phyloP scores from a whole-genome alignment of 2,329 filamentous ascomycete species.

The Fonsecaea pugnacius region DNA sequence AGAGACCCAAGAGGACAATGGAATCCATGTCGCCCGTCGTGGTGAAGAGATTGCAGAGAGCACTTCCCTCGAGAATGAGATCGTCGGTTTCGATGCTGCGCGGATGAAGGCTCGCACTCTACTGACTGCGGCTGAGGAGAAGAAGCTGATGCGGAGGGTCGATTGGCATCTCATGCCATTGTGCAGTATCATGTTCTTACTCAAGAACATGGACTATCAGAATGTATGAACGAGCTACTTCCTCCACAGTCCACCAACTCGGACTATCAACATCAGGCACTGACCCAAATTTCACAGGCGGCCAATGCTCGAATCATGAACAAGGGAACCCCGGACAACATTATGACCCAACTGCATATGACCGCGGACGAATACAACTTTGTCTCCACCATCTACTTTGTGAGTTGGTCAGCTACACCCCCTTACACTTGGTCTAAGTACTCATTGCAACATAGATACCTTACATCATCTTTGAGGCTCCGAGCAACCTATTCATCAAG shows the following conservation, averaged over 20 bases:
- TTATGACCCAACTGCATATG: conserved; percentile 48
- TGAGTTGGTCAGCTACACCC: conserved; percentile 31
- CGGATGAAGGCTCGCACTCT: conserved; percentile 42
- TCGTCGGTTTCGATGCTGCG: conserved; percentile 40
- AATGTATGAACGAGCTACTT: conserved; percentile 38
- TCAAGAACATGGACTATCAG: conserved; percentile 42
- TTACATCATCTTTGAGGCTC: conserved; percentile 75
- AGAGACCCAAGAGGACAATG: not conserved
- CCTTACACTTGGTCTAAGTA: not conserved
- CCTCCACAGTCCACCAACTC: too few species aligned
- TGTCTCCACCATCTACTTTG: conserved; percentile 47
- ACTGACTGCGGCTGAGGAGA: conserved; percentile 51
- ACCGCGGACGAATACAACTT: conserved; percentile 49
- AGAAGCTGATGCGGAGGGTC: conserved; percentile 49
- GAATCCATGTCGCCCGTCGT: conserved; percentile 19
- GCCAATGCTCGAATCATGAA: conserved; percentile 47
- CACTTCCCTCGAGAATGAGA: conserved; percentile 20
- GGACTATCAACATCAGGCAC: not conserved
- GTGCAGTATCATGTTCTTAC: conserved; percentile 43
- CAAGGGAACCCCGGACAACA: conserved; percentile 43
- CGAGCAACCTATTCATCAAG: conserved; percentile 70
- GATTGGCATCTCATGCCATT: conserved; percentile 52
- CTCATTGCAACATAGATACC: conserved; percentile 58
- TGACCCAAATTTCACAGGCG: conserved; percentile 26
- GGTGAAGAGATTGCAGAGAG: conserved; percentile 19